Base-by-base conservation (phyloP, 768 basidiomycete species). In the Auriscalpium microsporum region DNA sequence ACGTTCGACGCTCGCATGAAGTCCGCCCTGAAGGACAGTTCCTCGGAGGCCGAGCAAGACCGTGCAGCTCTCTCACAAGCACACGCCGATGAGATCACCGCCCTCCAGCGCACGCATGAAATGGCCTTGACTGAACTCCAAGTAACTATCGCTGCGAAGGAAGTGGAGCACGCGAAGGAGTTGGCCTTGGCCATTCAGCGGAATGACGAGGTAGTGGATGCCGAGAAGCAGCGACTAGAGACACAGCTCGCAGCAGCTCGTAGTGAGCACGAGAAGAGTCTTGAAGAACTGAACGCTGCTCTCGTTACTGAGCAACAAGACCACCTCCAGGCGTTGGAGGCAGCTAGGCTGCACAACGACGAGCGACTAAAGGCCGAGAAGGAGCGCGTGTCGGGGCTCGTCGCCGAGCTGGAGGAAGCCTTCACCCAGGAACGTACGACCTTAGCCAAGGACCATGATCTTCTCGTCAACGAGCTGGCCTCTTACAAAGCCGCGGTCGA, bases 401-500 rank as follows among this genome's bases (percentile, higher is more conserved):
- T 86, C 19, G 74, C 76, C n/a, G 79, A 80, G 14, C 66, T 85
- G 19, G 72, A 78, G 56, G 65, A 62, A 33, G 72, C 75, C 46
- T 80, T 85, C 48, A 64, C 72, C 21, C 70, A 76, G 45, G 81
- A 82, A 52, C 71, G 74, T 16, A 75, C 76, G 56, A 68, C 68
- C 19, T 63, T 76, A 34, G 60, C 65, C 28, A 69, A 67, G 56
- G 71, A 72, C 44, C 71, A 68, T 55, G 70, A 70, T 44, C 51
- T 66, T 34, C 68, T 78, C 10, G 40, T 65, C 10, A 62, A 83
- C 73, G 84, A 91, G 63, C 76, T 83, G 52, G 73, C 78, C 37
- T 71, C 78, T 6, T 74, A 75, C 59, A 75, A 84, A 57, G 71
- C 69, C 33, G 67, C 72, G 9, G 65, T 79, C 66, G 58, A 79